Evolutionary conservation across 2,329 filamentous ascomycete genomes (phyloP).

Genomic region (Aspergillus luchuensis): DNA sequence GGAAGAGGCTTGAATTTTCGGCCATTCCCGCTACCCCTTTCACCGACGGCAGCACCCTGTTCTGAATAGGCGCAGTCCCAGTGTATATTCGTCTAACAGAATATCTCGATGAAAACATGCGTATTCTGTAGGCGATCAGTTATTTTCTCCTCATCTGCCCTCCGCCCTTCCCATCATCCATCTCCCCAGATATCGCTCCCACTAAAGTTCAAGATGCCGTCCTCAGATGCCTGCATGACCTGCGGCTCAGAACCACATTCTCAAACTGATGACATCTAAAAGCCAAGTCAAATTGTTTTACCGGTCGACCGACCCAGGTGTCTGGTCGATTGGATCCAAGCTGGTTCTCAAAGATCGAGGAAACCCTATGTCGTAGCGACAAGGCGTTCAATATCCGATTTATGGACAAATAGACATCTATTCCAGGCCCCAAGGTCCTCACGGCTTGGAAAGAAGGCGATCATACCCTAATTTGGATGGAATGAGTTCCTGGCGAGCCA

Average conservation of each 20-base stretch:
- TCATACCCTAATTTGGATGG: conserved; percentile 17
- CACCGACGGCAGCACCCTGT: too few relatives aligned
- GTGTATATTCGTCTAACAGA: too few relatives aligned
- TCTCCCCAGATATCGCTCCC: too few relatives aligned
- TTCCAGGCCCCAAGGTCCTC: conserved; percentile 23
- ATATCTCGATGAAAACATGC: too few relatives aligned
- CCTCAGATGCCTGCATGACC: neutral
- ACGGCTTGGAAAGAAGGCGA: conserved; percentile 21
- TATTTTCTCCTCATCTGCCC: too few relatives aligned
- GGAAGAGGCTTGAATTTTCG: too few relatives aligned
- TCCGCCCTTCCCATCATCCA: too few relatives aligned
- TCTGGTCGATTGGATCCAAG: conserved; percentile 35
- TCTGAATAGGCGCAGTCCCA: too few relatives aligned
- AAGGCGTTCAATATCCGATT: conserved; percentile 23
- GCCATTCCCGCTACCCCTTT: too few relatives aligned
- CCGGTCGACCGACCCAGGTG: conserved; percentile 26
- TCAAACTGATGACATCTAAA: conserved; percentile 5
- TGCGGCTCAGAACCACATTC: conserved; percentile 12
- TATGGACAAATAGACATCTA: conserved; percentile 24
- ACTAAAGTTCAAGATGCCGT: too few relatives aligned
- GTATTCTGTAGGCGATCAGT: too few relatives aligned
- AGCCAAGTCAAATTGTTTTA: conserved; percentile 22
- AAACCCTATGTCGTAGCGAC: conserved; percentile 7
- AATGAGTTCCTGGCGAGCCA: conserved; percentile 21
- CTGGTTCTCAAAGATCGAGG: conserved; percentile 33